A percentile compares a stretch with the other conserved stretches of the same genome.
phyloP scores from a whole-genome alignment of 2,329 filamentous ascomycete species.

The Arthrobotrys megalospora region DNA sequence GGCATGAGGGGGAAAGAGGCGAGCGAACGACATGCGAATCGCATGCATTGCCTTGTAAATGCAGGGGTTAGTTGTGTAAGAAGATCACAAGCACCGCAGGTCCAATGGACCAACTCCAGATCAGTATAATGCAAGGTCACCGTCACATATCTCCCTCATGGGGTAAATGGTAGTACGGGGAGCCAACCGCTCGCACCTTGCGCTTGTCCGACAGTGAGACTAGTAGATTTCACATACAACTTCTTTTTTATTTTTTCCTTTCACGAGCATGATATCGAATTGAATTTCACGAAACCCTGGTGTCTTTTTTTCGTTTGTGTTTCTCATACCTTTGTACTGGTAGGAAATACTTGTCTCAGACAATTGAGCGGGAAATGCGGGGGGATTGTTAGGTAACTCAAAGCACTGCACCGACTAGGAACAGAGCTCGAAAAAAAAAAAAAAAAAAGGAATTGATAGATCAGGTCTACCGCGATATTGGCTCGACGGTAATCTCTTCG shows the following conservation, averaged over 20 bases:
- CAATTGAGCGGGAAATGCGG: conserved; percentile 22
- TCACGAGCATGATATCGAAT: conserved; percentile 6
- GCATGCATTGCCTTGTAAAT: conserved; percentile 28
- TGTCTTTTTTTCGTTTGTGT: not conserved
- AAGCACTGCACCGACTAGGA: not conserved
- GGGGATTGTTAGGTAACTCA: conserved; percentile 26
- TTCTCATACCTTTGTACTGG: conserved; percentile 7
- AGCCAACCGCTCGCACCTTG: conserved; percentile 8
- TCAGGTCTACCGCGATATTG: conserved; percentile 10
- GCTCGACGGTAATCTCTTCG: conserved; percentile 15
- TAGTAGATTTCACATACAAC: not conserved
- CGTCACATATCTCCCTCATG: conserved; percentile 46
- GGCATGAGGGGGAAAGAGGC: not conserved
- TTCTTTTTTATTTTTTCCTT: not conserved
- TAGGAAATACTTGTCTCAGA: conserved; percentile 10
- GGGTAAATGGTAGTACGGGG: not conserved
- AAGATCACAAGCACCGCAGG: conserved; percentile 20
- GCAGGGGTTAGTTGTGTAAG: not conserved
- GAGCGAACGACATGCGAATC: conserved; percentile 24
- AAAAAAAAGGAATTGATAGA: not conserved
- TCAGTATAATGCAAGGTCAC: conserved; percentile 47
- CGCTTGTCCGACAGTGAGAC: conserved; percentile 1
- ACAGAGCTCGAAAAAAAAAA: not conserved
- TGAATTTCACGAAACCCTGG: not conserved
- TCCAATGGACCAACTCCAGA: conserved; percentile 5